Conservation (phyloP, 176 grass and related monocot genomes). For the Coix lacrymajobi region DNA sequence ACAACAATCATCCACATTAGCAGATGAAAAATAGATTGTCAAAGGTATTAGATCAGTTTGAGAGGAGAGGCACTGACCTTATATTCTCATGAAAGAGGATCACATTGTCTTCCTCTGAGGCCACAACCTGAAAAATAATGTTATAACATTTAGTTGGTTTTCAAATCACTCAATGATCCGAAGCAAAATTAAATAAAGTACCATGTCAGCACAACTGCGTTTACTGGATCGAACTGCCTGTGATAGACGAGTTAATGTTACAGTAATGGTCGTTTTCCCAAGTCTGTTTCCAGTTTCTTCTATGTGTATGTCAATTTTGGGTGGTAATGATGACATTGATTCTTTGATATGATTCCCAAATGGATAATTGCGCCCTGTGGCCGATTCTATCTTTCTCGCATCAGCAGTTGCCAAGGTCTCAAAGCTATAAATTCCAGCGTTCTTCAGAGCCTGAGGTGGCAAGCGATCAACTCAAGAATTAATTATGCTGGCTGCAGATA, state of each 20-base stretch:
- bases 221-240: constrained; percentile 53
- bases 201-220: constrained; percentile 72
- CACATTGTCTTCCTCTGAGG: constrained; percentile 83
- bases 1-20: constrained; percentile 32
- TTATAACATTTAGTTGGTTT: background rate
- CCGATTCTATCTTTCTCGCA: constrained; percentile 86
- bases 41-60: constrained; percentile 1
- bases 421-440: constrained; percentile 70
- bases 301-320: constrained; percentile 74
- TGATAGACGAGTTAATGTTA: constrained; percentile 57
- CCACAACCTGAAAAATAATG: constrained; percentile 66
- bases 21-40: background rate
- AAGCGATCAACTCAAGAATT: constrained; percentile 32
- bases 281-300: constrained; percentile 53
- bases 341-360: constrained; percentile 88
- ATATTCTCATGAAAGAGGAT: constrained; percentile 93
- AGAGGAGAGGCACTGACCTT: constrained; percentile 45
- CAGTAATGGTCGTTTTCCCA: constrained; percentile 59
- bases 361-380: constrained; percentile 85
- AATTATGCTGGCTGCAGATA: constrained; percentile 9
- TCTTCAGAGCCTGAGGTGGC: constrained; percentile 58
- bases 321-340: constrained; percentile 62
- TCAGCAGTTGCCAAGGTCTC: constrained; percentile 66
- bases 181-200: constrained; percentile 25
- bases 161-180: constrained; percentile 18